These are phyloP conservation scores for Tremellales sp. DNA, from an alignment of 1,284 basidiomycete species.

Conservation along the genomic window DNA sequence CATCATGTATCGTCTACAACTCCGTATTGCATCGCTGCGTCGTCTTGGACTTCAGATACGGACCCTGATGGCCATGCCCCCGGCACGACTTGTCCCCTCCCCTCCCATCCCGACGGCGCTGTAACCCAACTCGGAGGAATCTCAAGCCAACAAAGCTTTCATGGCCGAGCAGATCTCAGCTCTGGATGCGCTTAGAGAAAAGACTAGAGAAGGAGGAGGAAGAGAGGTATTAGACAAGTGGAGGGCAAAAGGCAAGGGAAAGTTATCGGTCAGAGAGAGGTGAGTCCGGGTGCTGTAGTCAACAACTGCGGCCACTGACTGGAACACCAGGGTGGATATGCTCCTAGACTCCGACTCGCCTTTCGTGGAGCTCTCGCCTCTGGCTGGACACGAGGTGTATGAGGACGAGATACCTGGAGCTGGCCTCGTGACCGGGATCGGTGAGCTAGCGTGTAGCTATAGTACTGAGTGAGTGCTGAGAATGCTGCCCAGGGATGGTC, in stretches of 20 bases:
- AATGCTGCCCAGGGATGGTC: conserved; percentile 51
- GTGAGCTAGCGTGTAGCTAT: conserved; percentile 42
- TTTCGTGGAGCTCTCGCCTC: conserved; percentile 79
- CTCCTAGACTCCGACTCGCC: conserved; percentile 83
- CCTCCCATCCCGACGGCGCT: conserved; percentile 33
- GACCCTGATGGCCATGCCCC: conserved; percentile 39
- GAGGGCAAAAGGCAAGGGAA: conserved; percentile 72
- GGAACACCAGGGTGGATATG: conserved; percentile 54
- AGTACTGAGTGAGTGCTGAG: neutral
- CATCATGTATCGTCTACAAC: neutral
- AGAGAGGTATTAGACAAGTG: conserved; percentile 62
- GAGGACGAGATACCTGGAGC: conserved; percentile 77
- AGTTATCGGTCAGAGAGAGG: conserved; percentile 84
- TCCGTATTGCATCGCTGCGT: too few species aligned
- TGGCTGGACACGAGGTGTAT: conserved; percentile 87
- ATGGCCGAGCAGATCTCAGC: conserved; percentile 27
- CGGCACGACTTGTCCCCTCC: conserved; percentile 27
- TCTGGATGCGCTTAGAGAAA: conserved; percentile 51
- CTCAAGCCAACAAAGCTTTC: conserved; percentile 20
- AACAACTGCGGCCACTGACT: neutral
- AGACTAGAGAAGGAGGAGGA: conserved; percentile 49
- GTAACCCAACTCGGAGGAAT: conserved; percentile 21
- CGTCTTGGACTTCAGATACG: too few species aligned
- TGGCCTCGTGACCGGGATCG: conserved; percentile 86
- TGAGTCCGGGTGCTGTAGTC: conserved; percentile 40